A percentile compares a stretch with the other conserved stretches of the same genome.
Evolutionary conservation across 2,329 filamentous ascomycete species (phyloP).

Genomic region (Fusarium sp.): DNA sequence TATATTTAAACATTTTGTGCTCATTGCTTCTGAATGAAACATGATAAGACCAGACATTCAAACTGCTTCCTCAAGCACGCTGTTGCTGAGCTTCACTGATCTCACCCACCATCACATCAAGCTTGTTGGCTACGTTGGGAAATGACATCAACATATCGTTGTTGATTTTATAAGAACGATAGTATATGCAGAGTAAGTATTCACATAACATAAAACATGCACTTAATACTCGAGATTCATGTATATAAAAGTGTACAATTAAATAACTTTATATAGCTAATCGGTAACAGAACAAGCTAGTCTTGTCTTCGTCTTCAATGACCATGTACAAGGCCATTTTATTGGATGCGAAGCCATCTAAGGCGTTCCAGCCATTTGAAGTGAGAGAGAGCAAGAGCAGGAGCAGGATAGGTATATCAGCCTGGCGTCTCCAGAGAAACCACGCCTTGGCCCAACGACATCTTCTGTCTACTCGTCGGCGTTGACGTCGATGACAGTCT

Average conservation of each 20-base stretch:
- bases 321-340: conserved; percentile 9
- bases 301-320: neutral
- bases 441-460: neutral
- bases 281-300: neutral
- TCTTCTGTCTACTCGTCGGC: conserved; percentile 67
- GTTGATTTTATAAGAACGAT: too few relatives aligned
- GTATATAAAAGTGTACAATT: neutral
- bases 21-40: too few relatives aligned
- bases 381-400: neutral
- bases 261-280: conserved; percentile 3
- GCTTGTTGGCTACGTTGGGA: too few relatives aligned
- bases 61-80: conserved; percentile 4
- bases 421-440: neutral
- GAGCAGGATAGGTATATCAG: neutral
- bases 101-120: too few relatives aligned
- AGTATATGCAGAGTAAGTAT: too few relatives aligned
- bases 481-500: conserved; percentile 65
- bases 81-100: rapidly evolving
- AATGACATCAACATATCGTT: too few relatives aligned
- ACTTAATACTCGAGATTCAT: too few relatives aligned
- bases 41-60: too few relatives aligned
- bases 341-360: neutral
- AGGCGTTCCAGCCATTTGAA: conserved; percentile 15
- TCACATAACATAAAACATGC: too few relatives aligned
- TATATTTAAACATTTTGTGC: too few relatives aligned